Evolutionary conservation across 2,329 filamentous ascomycete genomes (phyloP).

Genomic region (Intubia oerlemansii): DNA sequence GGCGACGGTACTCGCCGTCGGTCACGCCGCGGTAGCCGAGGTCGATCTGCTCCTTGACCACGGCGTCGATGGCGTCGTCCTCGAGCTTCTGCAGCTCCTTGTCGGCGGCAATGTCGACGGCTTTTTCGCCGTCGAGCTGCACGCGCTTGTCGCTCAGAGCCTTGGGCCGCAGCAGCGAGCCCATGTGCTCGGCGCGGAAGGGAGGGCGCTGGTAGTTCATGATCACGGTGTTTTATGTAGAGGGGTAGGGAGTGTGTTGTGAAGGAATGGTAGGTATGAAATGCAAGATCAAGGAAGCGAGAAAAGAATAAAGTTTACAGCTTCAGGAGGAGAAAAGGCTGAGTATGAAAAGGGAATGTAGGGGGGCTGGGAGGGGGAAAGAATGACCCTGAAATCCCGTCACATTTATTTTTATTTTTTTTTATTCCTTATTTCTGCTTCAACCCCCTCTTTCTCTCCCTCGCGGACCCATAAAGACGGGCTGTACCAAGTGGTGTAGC

Average conservation of each 20-base stretch:
- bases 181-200: constrained; percentile 58
- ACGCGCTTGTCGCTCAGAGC: constrained; percentile 28
- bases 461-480: neutral
- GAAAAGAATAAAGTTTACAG: neutral
- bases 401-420: neutral
- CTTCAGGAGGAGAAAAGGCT: too few relatives aligned
- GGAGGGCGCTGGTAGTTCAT: constrained; percentile 20
- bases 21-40: constrained; percentile 33
- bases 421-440: neutral
- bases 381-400: too few relatives aligned
- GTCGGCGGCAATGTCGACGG: constrained; percentile 17
- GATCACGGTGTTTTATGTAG: neutral
- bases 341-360: too few relatives aligned
- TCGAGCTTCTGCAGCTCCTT: constrained; percentile 28
- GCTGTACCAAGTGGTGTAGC: neutral
- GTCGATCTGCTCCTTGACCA: constrained; percentile 36
- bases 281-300: neutral
- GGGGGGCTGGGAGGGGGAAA: too few relatives aligned
- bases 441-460: neutral
- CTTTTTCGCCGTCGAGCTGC: constrained; percentile 15
- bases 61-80: constrained; percentile 33
- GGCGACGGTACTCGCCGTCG: constrained; percentile 34
- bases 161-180: constrained; percentile 50
- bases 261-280: neutral
- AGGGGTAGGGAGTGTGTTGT: neutral